Percentiles rank a stretch among this genome's conserved stretches.
Evolutionary conservation across 129 eudicot species (phyloP).

Genomic region (Chrysanthemum seticuspe): DNA sequence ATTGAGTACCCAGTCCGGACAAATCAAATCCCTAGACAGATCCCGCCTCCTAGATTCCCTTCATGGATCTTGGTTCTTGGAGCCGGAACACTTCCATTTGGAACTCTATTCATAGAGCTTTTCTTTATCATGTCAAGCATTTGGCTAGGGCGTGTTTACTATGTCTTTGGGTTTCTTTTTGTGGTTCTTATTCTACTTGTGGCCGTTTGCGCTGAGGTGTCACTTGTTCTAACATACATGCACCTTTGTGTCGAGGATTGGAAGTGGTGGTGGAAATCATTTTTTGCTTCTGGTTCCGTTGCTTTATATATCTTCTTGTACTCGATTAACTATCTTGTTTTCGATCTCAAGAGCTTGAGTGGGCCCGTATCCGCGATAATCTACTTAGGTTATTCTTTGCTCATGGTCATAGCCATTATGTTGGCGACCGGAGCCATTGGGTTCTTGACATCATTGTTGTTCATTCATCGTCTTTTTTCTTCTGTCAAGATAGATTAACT

Average conservation of each 20-base stretch:
- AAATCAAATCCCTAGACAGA: conserved; percentile 35
- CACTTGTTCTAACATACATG: conserved; percentile 40
- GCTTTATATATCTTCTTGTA: conserved; percentile 37
- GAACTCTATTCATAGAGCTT: conserved; percentile 40
- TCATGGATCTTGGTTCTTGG: conserved; percentile 39
- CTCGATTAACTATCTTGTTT: conserved; percentile 34
- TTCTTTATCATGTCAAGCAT: conserved; percentile 44
- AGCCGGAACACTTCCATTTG: conserved; percentile 45
- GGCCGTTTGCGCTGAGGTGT: conserved; percentile 37
- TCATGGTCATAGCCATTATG: conserved; percentile 38
- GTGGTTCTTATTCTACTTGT: conserved; percentile 34
- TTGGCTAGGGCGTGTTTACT: conserved; percentile 44
- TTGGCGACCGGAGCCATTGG: conserved; percentile 38
- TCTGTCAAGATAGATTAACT: conserved; percentile 42
- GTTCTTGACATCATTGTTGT: conserved; percentile 38
- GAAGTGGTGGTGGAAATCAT: conserved; percentile 48
- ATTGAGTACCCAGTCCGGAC: conserved; percentile 34
- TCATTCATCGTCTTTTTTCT: conserved; percentile 40
- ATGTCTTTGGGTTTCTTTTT: conserved; percentile 44
- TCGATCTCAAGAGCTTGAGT: conserved; percentile 39
- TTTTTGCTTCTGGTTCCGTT: conserved; percentile 40
- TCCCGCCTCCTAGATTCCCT: conserved; percentile 36
- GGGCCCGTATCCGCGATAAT: conserved; percentile 33
- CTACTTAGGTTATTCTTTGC: conserved; percentile 27
- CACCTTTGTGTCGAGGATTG: conserved; percentile 46